Base-by-base conservation (phyloP, 257 asterid genomes). In the Phtheirospermum japonicum region DNA sequence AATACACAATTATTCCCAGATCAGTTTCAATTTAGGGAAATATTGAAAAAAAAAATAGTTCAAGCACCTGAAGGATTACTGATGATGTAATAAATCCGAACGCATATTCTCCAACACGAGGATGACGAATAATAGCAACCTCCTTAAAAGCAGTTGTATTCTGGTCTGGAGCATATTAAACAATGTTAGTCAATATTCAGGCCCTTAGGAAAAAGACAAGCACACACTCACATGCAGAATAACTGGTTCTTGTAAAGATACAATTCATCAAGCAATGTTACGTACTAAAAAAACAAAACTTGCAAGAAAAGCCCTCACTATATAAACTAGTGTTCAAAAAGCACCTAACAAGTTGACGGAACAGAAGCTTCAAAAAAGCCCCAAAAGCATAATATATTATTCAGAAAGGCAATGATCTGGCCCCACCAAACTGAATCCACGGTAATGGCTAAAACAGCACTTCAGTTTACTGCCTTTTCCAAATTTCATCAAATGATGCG, bases 101-200 rank as follows among this genome's bases (percentile, higher is more conserved):
- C 31, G 90, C 97, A 75, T 89, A 89, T 84, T 89, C 97, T 64
- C 97, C 97, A 71, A 81, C 78, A 77, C 97, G 95, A 67, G 97
- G 97, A 80, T 89, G 95, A 7, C 92, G 94, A 39, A 89, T 83
- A 63, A 89, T 89, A 45, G 95, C 95, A 26, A 89, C 95, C 77
- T 89, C 97, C 90, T 89, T 89, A 84, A 89, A 89, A 73, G 97
- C 97, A 66, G 88, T 82, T 56, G 94, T 84, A 64, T 89, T 79
- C 70, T 89, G 94, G 73, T 89, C 97, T 86, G 89, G 43, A 62
- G 63, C 31, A 60, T 68, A 70, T 23, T 53, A 64, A 53, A 56
- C 48, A 51, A 68, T 34, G 51, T 58, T 36, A 11, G 32, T 43
- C 75, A 74, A 43, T 30, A 65, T 40, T 37, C 59, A 48, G 16